Conservation (phyloP, 2,329 filamentous ascomycete genomes). For the Pseudogymnoascus sp. region DNA sequence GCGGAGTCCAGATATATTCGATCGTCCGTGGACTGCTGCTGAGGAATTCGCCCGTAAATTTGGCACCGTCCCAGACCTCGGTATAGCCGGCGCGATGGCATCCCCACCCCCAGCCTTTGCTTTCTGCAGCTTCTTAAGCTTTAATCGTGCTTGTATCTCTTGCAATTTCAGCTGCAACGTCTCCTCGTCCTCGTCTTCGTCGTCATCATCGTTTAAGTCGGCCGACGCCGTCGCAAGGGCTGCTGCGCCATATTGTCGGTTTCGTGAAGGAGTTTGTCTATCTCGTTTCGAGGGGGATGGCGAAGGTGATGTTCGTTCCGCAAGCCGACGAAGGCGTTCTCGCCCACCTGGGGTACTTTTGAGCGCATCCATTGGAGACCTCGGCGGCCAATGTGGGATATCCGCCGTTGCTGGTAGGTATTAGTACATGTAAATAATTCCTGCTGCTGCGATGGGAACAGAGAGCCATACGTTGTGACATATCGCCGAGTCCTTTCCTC, state of each 20-base stretch:
- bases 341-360: conserved; percentile 71
- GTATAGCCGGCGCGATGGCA: not conserved
- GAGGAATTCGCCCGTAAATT: conserved; percentile 23
- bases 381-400: conserved; percentile 58
- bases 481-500: conserved; percentile 13
- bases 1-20: conserved; percentile 23
- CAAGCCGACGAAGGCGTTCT: conserved; percentile 63
- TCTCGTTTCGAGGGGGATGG: conserved; percentile 56
- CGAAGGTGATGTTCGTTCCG: conserved; percentile 60
- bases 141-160: conserved; percentile 81
- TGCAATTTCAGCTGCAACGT: conserved; percentile 78
- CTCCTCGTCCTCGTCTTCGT: conserved; percentile 80
- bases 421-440: conserved; percentile 6
- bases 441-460: not conserved
- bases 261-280: not conserved
- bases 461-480: conserved; percentile 25
- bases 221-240: conserved; percentile 15
- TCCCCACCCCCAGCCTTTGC: conserved; percentile 40
- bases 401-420: conserved; percentile 25
- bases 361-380: conserved; percentile 59
- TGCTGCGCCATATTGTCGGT: conserved; percentile 5
- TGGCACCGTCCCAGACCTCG: conserved; percentile 16
- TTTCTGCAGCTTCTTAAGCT: conserved; percentile 78
- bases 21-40: conserved; percentile 24
- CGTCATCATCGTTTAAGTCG: conserved; percentile 44